A percentile compares a stretch with the other conserved stretches of the same genome.
These are phyloP conservation scores for Bondarzewia mesenterica DNA, from an alignment of 1,284 basidiomycete genomes.

Conservation along the genomic window DNA sequence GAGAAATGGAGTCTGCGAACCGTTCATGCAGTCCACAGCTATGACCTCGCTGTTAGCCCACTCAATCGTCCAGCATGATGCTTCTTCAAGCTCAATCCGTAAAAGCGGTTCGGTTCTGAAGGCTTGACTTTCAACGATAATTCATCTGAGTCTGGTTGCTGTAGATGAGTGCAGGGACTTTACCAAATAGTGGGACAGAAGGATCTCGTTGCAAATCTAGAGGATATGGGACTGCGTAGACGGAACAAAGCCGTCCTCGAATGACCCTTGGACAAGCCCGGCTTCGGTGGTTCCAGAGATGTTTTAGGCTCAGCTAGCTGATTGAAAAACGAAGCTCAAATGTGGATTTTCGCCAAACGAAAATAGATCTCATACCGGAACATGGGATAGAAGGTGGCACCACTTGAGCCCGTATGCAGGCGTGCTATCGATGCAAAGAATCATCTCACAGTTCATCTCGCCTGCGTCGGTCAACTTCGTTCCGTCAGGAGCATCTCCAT, in stretches of 20 bases:
- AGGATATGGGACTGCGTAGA: slow-evolving; percentile 76
- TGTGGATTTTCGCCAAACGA: neutral
- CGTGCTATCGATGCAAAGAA: slow-evolving; percentile 71
- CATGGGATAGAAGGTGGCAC: slow-evolving; percentile 81
- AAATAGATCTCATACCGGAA: slow-evolving; percentile 22
- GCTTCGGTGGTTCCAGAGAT: slow-evolving; percentile 49
- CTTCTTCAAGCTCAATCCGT: slow-evolving; percentile 64
- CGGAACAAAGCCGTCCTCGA: slow-evolving; percentile 76
- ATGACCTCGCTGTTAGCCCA: slow-evolving; percentile 81
- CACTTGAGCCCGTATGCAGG: slow-evolving; percentile 75
- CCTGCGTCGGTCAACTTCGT: slow-evolving; percentile 21
- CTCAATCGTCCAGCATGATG: slow-evolving; percentile 68
- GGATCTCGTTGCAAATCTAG: slow-evolving; percentile 31
- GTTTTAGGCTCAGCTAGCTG: slow-evolving; percentile 2
- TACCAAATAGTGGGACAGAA: slow-evolving; percentile 34
- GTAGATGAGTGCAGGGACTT: no score
- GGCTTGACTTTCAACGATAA: slow-evolving; percentile 49
- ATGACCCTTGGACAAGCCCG: slow-evolving; percentile 75
- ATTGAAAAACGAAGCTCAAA: neutral
- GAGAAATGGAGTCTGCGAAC: slow-evolving; percentile 28
- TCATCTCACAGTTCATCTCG: slow-evolving; percentile 60
- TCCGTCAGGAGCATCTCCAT: neutral
- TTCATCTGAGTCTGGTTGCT: no score
- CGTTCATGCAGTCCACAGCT: slow-evolving; percentile 76
- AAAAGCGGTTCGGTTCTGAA: slow-evolving; percentile 56